phyloP scores from a whole-genome alignment of 352 stramenopile genomes.

The Lagenidium giganteum region DNA sequence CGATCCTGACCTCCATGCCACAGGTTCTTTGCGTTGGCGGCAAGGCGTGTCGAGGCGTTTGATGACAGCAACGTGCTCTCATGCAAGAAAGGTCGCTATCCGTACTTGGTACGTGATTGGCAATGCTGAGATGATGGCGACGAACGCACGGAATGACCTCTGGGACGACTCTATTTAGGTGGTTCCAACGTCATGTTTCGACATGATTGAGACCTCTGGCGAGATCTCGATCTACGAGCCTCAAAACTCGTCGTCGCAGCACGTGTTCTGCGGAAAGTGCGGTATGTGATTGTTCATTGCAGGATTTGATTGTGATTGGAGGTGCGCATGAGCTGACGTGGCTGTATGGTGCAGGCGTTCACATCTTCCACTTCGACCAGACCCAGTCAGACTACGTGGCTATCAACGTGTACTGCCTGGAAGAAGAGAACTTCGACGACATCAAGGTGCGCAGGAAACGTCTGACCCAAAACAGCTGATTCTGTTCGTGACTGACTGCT shows the following conservation, averaged over 20 bases:
- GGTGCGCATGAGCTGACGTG: too few species aligned
- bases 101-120: conserved; percentile 51
- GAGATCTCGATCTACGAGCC: conserved; percentile 74
- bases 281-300: conserved; percentile 25
- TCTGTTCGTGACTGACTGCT: conserved; percentile 5
- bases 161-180: conserved; percentile 46
- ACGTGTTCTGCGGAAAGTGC: conserved; percentile 78
- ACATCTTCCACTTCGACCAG: conserved; percentile 84
- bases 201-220: conserved; percentile 66
- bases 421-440: conserved; percentile 79
- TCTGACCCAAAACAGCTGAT: not conserved
- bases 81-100: conserved; percentile 79
- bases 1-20: too few species aligned
- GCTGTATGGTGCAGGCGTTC: conserved; percentile 40
- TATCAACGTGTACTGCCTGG: conserved; percentile 79
- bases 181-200: conserved; percentile 67
- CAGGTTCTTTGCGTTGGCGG: conserved; percentile 72
- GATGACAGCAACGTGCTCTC: conserved; percentile 80
- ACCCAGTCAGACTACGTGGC: conserved; percentile 59
- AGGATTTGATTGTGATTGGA: too few species aligned
- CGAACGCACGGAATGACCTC: too few species aligned
- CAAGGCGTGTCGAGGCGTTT: conserved; percentile 73
- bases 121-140: too few species aligned
- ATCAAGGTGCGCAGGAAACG: conserved; percentile 58
- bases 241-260: conserved; percentile 54